These are phyloP conservation scores for Globomyces pollinis-pini DNA, from an alignment of 192 early-diverging fungal species.

Conservation along the genomic window DNA sequence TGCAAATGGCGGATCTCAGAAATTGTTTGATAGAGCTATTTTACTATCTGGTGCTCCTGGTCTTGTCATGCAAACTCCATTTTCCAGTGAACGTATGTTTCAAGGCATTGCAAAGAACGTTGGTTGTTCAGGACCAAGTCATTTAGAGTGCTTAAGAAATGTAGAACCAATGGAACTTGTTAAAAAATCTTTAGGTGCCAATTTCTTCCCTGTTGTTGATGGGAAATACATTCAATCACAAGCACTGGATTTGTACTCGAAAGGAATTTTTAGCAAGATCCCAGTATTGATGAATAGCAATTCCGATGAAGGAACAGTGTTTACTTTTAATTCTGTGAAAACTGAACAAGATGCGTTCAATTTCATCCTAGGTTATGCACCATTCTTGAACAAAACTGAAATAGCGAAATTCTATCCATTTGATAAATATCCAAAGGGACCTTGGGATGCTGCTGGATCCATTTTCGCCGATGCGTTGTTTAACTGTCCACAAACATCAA, in stretches of 20 bases:
- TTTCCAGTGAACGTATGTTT: background rate
- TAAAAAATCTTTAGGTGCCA: background rate
- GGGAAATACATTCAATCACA: background rate
- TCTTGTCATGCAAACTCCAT: background rate
- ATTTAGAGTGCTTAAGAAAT: background rate
- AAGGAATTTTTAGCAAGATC: background rate
- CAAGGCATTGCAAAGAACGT: background rate
- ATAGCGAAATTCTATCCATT: background rate
- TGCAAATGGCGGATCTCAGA: conserved; percentile 3
- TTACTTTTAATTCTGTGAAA: background rate
- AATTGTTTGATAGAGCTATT: conserved; percentile 2
- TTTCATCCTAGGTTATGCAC: background rate
- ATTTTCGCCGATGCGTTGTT: background rate
- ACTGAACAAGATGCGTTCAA: background rate
- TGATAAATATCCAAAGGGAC: background rate
- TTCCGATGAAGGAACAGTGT: conserved; percentile 3
- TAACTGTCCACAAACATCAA: background rate
- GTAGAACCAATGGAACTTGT: background rate
- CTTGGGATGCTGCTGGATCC: background rate
- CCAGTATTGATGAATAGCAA: conserved; percentile 1
- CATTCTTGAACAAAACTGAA: background rate
- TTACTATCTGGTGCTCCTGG: conserved; percentile 7
- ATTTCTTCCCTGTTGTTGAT: background rate
- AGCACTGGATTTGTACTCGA: background rate
- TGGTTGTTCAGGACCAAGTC: background rate